Percentiles rank a stretch among this genome's conserved stretches.
Conservation (phyloP, 2,329 filamentous ascomycete genomes). For the Samsoniella hepiali region DNA sequence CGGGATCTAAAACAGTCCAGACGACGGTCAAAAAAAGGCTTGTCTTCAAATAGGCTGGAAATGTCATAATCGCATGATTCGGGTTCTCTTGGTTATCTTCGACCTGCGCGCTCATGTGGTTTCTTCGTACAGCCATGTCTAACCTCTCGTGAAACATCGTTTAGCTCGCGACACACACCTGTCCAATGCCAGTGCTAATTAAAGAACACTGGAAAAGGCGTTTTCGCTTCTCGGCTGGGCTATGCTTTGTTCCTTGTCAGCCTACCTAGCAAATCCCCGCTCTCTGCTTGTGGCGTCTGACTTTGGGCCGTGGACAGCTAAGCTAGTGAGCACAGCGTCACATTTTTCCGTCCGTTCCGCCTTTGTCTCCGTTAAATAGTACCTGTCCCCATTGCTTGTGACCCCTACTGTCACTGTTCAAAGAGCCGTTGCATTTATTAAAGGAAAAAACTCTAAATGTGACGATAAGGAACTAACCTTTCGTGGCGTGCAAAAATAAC, state of each 20-base stretch:
- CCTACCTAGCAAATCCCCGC: not conserved
- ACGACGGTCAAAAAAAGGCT: not conserved
- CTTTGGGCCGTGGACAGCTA: not conserved
- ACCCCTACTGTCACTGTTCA: not conserved
- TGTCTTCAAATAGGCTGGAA: not conserved
- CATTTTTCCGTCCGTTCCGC: not conserved
- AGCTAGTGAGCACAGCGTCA: not conserved
- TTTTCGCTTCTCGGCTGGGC: not conserved
- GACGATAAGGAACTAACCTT: not conserved
- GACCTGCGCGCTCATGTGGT: not conserved
- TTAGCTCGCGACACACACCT: not conserved
- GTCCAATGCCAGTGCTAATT: too few species aligned
- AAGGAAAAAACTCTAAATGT: not conserved
- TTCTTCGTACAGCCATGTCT: not conserved
- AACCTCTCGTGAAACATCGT: not conserved
- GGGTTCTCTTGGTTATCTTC: not conserved
- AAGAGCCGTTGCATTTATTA: not conserved
- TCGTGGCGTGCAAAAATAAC: not conserved
- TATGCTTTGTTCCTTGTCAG: not conserved
- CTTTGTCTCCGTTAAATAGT: not conserved
- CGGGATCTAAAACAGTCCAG: not conserved
- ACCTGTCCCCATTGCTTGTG: not conserved
- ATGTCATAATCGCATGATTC: not conserved
- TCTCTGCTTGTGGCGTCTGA: not conserved
- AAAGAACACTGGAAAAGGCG: not conserved